Percentiles rank a stretch among this genome's conserved stretches.
Evolutionary conservation across 2,329 filamentous ascomycete genomes (phyloP).

Genomic region (Aspergillus pseudonomiae): DNA sequence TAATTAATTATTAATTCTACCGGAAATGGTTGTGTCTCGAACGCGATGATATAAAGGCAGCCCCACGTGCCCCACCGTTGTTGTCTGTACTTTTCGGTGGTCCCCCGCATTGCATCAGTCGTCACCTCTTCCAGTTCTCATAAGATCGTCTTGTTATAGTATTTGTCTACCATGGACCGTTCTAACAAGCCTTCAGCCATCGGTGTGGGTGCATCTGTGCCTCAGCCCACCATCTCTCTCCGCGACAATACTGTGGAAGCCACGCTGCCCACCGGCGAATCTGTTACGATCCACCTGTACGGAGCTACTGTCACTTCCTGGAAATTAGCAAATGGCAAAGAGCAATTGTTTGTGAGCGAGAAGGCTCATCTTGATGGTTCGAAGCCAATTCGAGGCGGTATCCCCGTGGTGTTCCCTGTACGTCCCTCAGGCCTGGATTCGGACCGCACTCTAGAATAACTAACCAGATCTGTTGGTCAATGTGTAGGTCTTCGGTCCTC

Average conservation of each 20-base stretch:
- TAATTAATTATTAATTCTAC: no score
- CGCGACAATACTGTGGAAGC: slow-evolving; percentile 76
- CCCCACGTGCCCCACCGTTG: slow-evolving; percentile 3
- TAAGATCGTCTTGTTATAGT: not conserved
- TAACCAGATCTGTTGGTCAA: not conserved
- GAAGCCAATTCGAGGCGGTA: slow-evolving; percentile 87
- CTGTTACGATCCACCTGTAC: slow-evolving; percentile 80
- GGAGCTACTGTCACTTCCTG: slow-evolving; percentile 92
- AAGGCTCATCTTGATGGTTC: slow-evolving; percentile 79
- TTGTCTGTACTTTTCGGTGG: slow-evolving; percentile 2
- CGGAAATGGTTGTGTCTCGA: not conserved
- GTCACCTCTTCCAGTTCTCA: not conserved
- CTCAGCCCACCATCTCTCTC: slow-evolving; percentile 77
- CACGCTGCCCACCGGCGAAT: slow-evolving; percentile 81
- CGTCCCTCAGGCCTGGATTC: slow-evolving; percentile 33
- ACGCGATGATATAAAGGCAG: not conserved
- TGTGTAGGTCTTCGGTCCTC: slow-evolving; percentile 75
- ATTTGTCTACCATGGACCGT: slow-evolving; percentile 64
- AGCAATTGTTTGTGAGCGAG: slow-evolving; percentile 86
- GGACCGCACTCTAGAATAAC: not conserved
- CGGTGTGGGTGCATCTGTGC: slow-evolving; percentile 71
- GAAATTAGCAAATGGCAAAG: slow-evolving; percentile 77
- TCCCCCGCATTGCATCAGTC: slow-evolving; percentile 1
- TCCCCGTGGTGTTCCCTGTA: slow-evolving; percentile 92
- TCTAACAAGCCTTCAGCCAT: slow-evolving; percentile 80